Evolutionary conservation across 2,329 filamentous ascomycete genomes (phyloP).

Genomic region (Atkinsonella hypoxylon): DNA sequence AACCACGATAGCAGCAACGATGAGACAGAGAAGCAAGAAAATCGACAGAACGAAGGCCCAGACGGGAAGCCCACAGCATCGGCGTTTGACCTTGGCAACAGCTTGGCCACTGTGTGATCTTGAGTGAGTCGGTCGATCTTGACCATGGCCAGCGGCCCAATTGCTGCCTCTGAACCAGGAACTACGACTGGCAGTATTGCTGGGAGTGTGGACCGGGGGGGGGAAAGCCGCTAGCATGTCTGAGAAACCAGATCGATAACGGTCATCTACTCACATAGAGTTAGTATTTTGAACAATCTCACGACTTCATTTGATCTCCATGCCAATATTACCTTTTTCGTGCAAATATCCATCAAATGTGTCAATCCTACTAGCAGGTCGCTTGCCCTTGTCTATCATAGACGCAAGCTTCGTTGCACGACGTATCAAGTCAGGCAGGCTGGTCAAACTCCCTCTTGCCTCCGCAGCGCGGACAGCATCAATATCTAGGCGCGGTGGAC

Average conservation of each 20-base stretch:
- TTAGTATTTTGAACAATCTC: conserved; percentile 3
- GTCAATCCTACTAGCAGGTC: conserved; percentile 47
- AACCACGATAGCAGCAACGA: conserved; percentile 72
- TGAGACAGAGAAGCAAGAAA: conserved; percentile 55
- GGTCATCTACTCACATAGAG: conserved; percentile 23
- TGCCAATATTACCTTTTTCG: conserved; percentile 25
- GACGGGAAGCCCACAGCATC: conserved; percentile 73
- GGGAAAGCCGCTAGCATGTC: conserved; percentile 57
- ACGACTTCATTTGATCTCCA: background rate
- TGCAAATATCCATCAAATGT: conserved; percentile 39
- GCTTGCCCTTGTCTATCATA: conserved; percentile 72
- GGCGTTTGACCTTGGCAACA: conserved; percentile 29
- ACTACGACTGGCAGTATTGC: conserved; percentile 30
- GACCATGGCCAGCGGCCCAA: conserved; percentile 35
- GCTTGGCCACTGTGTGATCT: conserved; percentile 7
- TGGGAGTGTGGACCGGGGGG: conserved; percentile 40
- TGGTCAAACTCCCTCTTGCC: conserved; percentile 79
- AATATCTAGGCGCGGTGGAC: conserved; percentile 68
- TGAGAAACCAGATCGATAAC: conserved; percentile 41
- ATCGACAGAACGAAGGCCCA: conserved; percentile 61
- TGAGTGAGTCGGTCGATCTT: conserved; percentile 7
- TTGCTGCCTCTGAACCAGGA: conserved; percentile 32
- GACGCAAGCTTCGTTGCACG: conserved; percentile 77
- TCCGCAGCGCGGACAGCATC: conserved; percentile 73
- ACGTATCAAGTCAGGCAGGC: conserved; percentile 79